Conservation (phyloP, 176 grass and related monocot species). For the Miscanthus lutarioriparius region DNA sequence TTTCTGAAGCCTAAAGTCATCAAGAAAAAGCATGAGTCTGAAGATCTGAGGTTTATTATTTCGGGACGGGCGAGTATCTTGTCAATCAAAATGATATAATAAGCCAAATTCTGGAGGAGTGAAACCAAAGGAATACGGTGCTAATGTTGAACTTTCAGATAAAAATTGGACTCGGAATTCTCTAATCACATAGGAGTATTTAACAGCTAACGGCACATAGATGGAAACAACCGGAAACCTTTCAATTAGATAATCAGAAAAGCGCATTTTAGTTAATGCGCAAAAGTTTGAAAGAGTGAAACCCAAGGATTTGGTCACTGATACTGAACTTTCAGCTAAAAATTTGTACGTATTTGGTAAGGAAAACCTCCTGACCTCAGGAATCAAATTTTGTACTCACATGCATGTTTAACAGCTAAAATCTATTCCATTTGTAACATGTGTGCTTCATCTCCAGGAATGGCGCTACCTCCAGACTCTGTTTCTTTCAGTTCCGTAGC, state of each 20-base stretch:
- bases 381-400: too few relatives aligned
- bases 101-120: neutral
- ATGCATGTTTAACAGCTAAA: too few relatives aligned
- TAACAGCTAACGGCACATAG: neutral
- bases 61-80: neutral
- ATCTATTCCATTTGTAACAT: too few relatives aligned
- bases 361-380: too few relatives aligned
- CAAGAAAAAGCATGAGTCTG: neutral
- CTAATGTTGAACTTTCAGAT: conserved; percentile 29
- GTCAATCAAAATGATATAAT: neutral
- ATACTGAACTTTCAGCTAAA: neutral
- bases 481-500: neutral
- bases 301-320: neutral
- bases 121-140: neutral
- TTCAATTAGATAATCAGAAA: neutral
- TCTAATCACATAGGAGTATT: neutral
- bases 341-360: neutral
- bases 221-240: neutral
- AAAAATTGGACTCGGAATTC: neutral
- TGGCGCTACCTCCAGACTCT: neutral
- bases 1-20: neutral
- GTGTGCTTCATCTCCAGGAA: conserved; percentile 2
- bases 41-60: neutral
- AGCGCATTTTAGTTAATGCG: neutral
- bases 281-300: neutral